These are phyloP conservation scores for Xylaria bambusicola DNA, from an alignment of 495 filamentous ascomycete genomes.

Conservation along the genomic window DNA sequence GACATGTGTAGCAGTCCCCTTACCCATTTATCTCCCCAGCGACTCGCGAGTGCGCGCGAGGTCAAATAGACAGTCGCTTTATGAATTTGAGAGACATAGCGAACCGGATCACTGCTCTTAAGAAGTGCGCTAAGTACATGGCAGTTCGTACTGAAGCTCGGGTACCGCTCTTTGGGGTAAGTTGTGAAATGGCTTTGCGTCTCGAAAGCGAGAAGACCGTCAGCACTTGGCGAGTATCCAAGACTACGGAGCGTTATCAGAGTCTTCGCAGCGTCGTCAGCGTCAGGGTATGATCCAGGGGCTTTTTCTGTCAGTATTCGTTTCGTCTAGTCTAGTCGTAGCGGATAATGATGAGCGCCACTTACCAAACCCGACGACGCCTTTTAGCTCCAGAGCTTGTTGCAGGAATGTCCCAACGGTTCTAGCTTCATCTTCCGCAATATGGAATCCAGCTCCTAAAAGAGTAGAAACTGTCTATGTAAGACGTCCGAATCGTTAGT, in stretches of 20 bases:
- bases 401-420: constrained; percentile 22
- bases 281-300: constrained; percentile 40
- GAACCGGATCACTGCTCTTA: background rate
- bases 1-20: no score
- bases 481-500: background rate
- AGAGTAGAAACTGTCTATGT: background rate
- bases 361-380: constrained; percentile 22
- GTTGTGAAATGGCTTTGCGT: constrained; percentile 37
- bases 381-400: background rate
- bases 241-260: constrained; percentile 30
- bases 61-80: background rate
- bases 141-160: constrained; percentile 46
- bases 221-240: background rate
- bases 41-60: no score
- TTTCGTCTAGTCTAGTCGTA: constrained; percentile 2
- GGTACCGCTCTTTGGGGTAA: constrained; percentile 37
- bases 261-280: constrained; percentile 50
- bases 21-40: no score
- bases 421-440: background rate
- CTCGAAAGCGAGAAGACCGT: constrained; percentile 32
- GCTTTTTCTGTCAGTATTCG: background rate
- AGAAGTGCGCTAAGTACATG: constrained; percentile 41
- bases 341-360: background rate
- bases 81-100: background rate
- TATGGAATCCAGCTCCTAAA: background rate